Conservation (phyloP, 2,329 filamentous ascomycete genomes). For the Sordariomycetes sp. region DNA sequence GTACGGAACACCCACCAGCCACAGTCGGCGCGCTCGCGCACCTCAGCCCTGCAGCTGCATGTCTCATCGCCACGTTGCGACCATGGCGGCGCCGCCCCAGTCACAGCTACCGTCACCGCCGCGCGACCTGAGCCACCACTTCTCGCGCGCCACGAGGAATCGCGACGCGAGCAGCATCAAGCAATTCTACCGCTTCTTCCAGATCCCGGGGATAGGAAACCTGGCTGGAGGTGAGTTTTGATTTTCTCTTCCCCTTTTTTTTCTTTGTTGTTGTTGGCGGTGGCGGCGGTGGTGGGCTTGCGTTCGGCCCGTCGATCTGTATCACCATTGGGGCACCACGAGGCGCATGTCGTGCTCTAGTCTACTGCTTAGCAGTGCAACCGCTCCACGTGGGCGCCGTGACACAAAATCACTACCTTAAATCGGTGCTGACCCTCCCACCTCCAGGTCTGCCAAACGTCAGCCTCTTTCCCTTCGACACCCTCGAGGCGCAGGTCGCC, state of each 20-base stretch:
- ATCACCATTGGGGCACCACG: background rate
- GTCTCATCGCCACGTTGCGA: background rate
- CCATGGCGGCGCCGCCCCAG: slow-evolving; percentile 1
- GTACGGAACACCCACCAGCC: no score
- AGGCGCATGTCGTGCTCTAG: no score
- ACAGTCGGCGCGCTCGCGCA: no score
- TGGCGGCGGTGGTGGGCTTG: no score
- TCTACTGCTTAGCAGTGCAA: no score
- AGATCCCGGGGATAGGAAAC: slow-evolving; percentile 52
- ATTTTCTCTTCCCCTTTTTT: background rate
- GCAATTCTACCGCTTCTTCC: slow-evolving; percentile 77
- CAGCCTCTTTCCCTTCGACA: slow-evolving; percentile 82
- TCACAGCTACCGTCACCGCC: slow-evolving; percentile 29
- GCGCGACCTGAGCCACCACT: slow-evolving; percentile 70
- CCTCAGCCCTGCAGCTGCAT: no score
- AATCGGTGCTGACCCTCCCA: no score
- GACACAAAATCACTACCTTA: no score
- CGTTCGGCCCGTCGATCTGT: background rate
- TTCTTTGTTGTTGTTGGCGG: background rate
- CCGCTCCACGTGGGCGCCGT: no score
- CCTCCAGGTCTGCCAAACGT: slow-evolving; percentile 65
- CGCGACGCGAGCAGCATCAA: slow-evolving; percentile 63
- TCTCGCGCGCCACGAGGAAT: slow-evolving; percentile 58
- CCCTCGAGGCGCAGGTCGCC: slow-evolving; percentile 73
- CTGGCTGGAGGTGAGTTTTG: slow-evolving; percentile 47